phyloP scores from a whole-genome alignment of 1,284 basidiomycete genomes.

The Exobasidium rhododendri region DNA sequence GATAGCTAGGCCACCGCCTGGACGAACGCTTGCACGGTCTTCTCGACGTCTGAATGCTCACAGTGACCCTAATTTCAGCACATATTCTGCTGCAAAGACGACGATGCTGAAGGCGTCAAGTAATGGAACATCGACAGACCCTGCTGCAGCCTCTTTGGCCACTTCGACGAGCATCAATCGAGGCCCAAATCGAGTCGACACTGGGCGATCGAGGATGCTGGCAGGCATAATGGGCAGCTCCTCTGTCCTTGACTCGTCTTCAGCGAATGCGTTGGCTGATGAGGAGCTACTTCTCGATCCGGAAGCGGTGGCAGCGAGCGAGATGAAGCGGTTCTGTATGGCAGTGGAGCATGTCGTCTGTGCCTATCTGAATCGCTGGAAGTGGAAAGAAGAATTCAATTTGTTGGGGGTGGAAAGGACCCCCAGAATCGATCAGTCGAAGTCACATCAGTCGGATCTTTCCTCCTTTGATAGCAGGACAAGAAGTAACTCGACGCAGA shows the following conservation, averaged over 20 bases:
- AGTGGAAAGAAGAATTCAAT: conserved; percentile 2
- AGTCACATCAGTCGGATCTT: neutral
- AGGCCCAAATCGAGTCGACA: conserved; percentile 36
- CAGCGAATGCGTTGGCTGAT: neutral
- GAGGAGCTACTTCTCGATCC: conserved; percentile 20
- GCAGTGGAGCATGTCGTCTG: conserved; percentile 49
- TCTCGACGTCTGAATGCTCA: neutral
- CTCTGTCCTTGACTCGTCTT: conserved; percentile 4
- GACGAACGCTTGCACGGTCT: conserved; percentile 20
- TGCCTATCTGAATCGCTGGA: conserved; percentile 44
- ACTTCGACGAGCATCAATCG: conserved; percentile 8
- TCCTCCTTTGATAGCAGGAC: neutral
- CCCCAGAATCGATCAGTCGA: neutral
- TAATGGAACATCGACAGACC: neutral
- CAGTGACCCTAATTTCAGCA: neutral
- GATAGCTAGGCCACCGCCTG: conserved; percentile 25
- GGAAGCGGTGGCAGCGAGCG: conserved; percentile 34
- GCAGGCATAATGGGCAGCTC: conserved; percentile 37
- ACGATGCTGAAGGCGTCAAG: neutral
- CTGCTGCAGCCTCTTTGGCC: neutral
- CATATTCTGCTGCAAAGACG: neutral
- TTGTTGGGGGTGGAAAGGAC: conserved; percentile 9
- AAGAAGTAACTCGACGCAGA: neutral
- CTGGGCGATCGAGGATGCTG: conserved; percentile 30
- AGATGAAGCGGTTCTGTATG: conserved; percentile 42